phyloP scores from a whole-genome alignment of 805 yeast species.

The Ogataea haglerorum region DNA sequence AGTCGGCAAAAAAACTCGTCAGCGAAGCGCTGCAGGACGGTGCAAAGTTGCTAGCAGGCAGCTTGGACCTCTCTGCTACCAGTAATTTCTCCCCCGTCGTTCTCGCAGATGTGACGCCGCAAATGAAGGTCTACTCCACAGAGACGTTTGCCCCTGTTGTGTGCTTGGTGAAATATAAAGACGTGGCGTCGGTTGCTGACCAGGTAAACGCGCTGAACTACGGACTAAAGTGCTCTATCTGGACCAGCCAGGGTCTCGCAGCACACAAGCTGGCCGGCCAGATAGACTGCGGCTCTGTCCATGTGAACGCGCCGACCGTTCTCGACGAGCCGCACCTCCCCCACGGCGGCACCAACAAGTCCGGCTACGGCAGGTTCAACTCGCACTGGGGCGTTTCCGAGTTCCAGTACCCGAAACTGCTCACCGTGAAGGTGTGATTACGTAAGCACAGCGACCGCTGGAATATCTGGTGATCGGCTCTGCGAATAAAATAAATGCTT shows the following conservation, averaged over 20 bases:
- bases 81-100: slow-evolving; percentile 30
- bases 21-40: slow-evolving; percentile 39
- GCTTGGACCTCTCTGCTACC: not conserved
- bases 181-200: slow-evolving; percentile 20
- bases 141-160: slow-evolving; percentile 47
- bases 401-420: slow-evolving; percentile 36
- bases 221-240: slow-evolving; percentile 42
- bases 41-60: slow-evolving; percentile 30
- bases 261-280: slow-evolving; percentile 34
- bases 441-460: not conserved
- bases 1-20: slow-evolving; percentile 27
- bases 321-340: slow-evolving; percentile 33
- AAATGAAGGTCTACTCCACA: slow-evolving; percentile 29
- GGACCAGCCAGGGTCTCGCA: slow-evolving; percentile 36
- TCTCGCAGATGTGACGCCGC: slow-evolving; percentile 30
- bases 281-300: slow-evolving; percentile 37
- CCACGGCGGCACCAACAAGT: slow-evolving; percentile 43
- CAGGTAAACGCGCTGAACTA: slow-evolving; percentile 30
- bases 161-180: slow-evolving; percentile 28
- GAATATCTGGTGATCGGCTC: not conserved
- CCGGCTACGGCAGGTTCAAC: slow-evolving; percentile 45
- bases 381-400: slow-evolving; percentile 44
- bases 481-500: not conserved
- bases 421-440: slow-evolving; percentile 35
- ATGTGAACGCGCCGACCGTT: slow-evolving; percentile 24